Base-by-base conservation (phyloP, 75 land plant species). In the Adiantum capillusveneris region DNA sequence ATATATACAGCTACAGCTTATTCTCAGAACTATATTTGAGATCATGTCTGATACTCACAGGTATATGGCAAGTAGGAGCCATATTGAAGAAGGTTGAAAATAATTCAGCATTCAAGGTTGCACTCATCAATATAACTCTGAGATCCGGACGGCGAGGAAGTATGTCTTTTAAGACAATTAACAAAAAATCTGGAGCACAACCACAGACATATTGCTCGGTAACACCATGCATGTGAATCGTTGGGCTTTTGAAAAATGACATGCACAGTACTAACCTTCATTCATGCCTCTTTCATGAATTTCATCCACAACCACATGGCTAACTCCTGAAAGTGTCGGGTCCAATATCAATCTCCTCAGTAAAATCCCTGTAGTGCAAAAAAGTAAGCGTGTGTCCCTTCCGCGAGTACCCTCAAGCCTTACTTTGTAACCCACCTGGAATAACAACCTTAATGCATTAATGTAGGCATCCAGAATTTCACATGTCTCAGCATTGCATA, bases 241-340 rank as follows among this genome's bases (percentile, higher is more conserved):
- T 18, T 21, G 9, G 43, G 43, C 9, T 41, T 41, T 41, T 41
- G 43, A 41, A 14, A 41, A 41, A 9, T 41, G 43, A 41, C 12
- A 41, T 41, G 9, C 43, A 9, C 28, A 22, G 14, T 28, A 14
- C 25, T n/a, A 44, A 87, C 92, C 92, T 81, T 94, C 98, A 72
- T 94, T 94, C 98, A 94, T 94, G 58, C 98, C 98, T 69, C 98
- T 63, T 67, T 94, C 98, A 77, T 94, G 98, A 65, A 94, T 94
- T 70, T 94, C 98, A 81, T 94, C 98, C 18, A 94, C 96, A 58
- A 94, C 75, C 26, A 94, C 96, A 86, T 94, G 98, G 20, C 83
- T 89, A 46, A 89, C 66, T 53, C 98, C 98, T 72, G 69, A 65
- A 63, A 94, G 63, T 52, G 79, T 79, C 7, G 81, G 84, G 56